These are phyloP conservation scores for Nicotiana undulata DNA, from an alignment of 257 asterid species.

Conservation along the genomic window DNA sequence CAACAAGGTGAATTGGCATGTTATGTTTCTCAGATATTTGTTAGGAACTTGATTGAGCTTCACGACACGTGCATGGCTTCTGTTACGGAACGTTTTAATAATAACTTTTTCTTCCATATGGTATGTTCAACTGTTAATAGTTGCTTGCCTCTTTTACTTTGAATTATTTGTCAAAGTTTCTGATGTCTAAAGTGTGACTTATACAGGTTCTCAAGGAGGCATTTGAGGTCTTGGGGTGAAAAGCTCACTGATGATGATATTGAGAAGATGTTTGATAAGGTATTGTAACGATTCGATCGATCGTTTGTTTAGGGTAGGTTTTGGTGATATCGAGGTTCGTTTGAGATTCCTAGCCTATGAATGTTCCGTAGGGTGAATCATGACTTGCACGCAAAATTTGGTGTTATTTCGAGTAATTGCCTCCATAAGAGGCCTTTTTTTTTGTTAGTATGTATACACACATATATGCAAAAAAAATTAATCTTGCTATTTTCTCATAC, in stretches of 20 bases:
- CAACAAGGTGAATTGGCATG: constrained; percentile 22
- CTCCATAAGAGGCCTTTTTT: no score
- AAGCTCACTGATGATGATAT: constrained; percentile 55
- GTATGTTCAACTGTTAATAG: neutral
- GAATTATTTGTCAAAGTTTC: neutral
- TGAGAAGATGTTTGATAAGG: constrained; percentile 27
- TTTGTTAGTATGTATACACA: no score
- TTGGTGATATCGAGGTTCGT: no score
- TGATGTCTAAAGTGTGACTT: neutral
- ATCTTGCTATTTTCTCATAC: no score
- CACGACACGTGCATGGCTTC: constrained; percentile 10
- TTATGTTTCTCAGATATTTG: constrained; percentile 13
- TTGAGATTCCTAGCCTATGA: no score
- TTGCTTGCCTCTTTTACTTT: neutral
- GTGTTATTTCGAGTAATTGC: no score
- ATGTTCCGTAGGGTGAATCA: no score
- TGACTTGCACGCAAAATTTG: no score
- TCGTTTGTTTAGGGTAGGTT: no score
- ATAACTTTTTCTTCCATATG: constrained; percentile 9
- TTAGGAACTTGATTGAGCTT: constrained; percentile 16
- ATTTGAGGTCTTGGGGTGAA: constrained; percentile 47
- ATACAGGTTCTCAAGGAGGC: constrained; percentile 52
- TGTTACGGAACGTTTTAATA: neutral
- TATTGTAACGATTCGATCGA: no score
- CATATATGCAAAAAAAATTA: no score